Evolutionary conservation across 305 asterid species (phyloP).

Genomic region (Caryopteris hybrid): DNA sequence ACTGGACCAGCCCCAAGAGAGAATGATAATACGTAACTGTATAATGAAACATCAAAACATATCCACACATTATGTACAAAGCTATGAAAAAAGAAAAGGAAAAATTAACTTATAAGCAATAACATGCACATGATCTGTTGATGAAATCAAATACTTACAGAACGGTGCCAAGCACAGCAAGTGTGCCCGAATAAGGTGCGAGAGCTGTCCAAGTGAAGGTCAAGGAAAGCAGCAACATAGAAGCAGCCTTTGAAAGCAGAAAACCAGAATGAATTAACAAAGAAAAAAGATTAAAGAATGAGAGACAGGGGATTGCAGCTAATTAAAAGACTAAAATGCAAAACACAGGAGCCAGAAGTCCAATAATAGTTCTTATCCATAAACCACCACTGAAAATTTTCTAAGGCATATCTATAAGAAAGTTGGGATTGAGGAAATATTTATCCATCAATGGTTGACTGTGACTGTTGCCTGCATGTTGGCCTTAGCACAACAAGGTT

Average conservation of each 20-base stretch:
- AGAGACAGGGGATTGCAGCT: neutral
- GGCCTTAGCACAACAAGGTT: neutral
- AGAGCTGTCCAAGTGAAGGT: constrained; percentile 68
- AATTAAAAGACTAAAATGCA: neutral
- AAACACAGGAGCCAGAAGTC: neutral
- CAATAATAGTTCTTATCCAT: neutral
- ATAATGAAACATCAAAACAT: constrained; percentile 1
- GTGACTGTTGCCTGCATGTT: neutral
- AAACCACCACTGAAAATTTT: neutral
- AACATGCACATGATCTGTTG: neutral
- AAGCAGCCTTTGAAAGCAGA: constrained; percentile 49
- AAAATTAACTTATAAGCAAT: neutral
- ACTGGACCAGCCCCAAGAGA: constrained; percentile 99
- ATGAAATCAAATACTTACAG: constrained; percentile 48
- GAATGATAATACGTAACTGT: constrained; percentile 82
- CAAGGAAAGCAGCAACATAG: constrained; percentile 70
- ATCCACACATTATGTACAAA: too few relatives aligned
- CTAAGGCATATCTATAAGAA: neutral
- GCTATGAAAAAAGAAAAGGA: too few relatives aligned
- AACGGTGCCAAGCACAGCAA: constrained; percentile 78
- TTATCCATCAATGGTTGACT: neutral
- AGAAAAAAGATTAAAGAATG: neutral
- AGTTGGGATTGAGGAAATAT: neutral
- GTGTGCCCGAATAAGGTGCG: constrained; percentile 65
- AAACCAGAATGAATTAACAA: neutral